Base-by-base conservation (phyloP, 2,329 filamentous ascomycete species). In the Parafenestella ontariensis region DNA sequence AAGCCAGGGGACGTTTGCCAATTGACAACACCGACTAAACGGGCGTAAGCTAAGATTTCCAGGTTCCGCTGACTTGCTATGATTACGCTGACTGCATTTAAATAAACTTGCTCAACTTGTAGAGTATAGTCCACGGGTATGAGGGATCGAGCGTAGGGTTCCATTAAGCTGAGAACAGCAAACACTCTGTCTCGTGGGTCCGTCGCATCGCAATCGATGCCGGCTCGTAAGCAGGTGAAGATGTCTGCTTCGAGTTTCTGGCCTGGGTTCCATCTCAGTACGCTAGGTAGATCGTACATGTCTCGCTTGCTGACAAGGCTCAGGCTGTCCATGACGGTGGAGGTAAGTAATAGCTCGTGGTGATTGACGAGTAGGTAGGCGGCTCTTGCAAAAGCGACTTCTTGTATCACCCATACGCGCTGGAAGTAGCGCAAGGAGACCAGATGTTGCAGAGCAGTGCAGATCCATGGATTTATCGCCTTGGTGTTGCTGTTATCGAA, bases 391-490 rank as follows among this genome's bases (percentile, higher is more conserved):
- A 66, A 44, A 3, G 46, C 52, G 1, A 66, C 43, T 26, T 64
- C 62, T 45, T 67, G 62, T 37, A 63, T 50, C 3, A 63, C 39
- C 61, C 62, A 66, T 8, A 58, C 53, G 2, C 62, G 45, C 6
- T 37, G 8, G 29, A 68, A 66, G 18, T 59, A 68, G 8, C 58
- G 24, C 4, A 54, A 17, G 2, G 39, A 36, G 2, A 42, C 9
- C 7, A 54, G 36, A 17, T 20, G 9, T 0, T 31, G 11, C 18
- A 34, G 11, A 5, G 11, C 10, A 10, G 2, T 17, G 11, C 11
- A 10, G 17, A 39, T 5, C 36, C 18, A 21, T 8, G 36, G 23
- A 10, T 10, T 6, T 21, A 3, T 3, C 10, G 21, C 36, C 36
- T 18, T 5, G 18, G 15, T 9, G 5, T 21, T 3, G 20, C 6